Evolutionary conservation across 1,284 basidiomycete genomes (phyloP).

Genomic region (Malassezia equina): DNA sequence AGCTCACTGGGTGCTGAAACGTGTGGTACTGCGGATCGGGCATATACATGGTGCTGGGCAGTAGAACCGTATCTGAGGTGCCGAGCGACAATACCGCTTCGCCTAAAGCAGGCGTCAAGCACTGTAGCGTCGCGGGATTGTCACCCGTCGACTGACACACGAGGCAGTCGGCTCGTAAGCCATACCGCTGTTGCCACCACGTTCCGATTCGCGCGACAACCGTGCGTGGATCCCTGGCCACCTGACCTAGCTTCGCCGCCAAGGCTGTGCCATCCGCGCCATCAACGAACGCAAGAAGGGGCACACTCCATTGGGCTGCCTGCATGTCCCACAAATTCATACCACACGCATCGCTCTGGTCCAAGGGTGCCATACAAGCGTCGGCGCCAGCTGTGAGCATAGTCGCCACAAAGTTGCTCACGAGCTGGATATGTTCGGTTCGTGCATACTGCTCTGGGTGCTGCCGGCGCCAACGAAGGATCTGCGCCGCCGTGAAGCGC

Average conservation of each 20-base stretch:
- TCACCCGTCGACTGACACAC: constrained; percentile 82
- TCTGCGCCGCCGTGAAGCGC: constrained; percentile 77
- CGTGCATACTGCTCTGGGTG: constrained; percentile 58
- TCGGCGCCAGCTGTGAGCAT: constrained; percentile 55
- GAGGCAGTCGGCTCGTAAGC: constrained; percentile 65
- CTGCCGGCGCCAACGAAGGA: constrained; percentile 58
- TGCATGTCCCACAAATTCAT: constrained; percentile 67
- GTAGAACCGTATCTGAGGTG: constrained; percentile 75
- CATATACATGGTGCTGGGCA: constrained; percentile 53
- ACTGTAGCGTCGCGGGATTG: constrained; percentile 76
- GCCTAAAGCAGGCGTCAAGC: constrained; percentile 58
- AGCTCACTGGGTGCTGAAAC: constrained; percentile 51
- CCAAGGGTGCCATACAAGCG: constrained; percentile 29
- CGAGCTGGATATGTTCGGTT: constrained; percentile 66
- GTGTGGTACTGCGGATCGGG: constrained; percentile 52
- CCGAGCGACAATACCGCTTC: constrained; percentile 82
- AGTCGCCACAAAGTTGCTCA: constrained; percentile 73
- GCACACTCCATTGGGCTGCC: constrained; percentile 45
- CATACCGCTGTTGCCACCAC: constrained; percentile 69
- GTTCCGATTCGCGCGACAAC: constrained; percentile 58
- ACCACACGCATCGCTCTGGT: constrained; percentile 67
- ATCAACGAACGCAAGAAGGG: constrained; percentile 43
- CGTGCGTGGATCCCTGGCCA: constrained; percentile 65
- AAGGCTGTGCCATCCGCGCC: constrained; percentile 54
- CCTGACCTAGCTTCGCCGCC: constrained; percentile 60